A percentile compares a stretch with the other conserved stretches of the same genome.
Conservation (phyloP, 192 early-diverging fungal genomes). For the Rhizophagus sp. region DNA sequence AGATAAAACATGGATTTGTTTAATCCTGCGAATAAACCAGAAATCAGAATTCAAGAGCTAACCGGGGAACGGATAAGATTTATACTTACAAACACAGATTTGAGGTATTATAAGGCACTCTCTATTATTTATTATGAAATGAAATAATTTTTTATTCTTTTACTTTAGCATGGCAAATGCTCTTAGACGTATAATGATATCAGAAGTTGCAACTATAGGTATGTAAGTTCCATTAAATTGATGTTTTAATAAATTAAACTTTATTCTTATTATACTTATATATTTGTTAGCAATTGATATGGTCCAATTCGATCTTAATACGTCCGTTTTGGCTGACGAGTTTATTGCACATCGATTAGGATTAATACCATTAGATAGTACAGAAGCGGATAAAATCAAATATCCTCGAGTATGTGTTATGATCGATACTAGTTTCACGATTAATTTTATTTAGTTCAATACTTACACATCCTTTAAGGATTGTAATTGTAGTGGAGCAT, state of each 20-base stretch:
- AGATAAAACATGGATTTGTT: neutral
- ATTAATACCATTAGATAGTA: conserved; percentile 86
- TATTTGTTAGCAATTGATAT: conserved; percentile 80
- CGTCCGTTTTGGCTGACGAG: conserved; percentile 92
- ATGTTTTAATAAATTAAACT: too few species aligned
- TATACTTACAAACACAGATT: conserved; percentile 82
- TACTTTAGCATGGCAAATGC: conserved; percentile 81
- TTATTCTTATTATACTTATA: neutral
- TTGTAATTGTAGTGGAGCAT: conserved; percentile 79
- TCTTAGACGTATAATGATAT: conserved; percentile 93
- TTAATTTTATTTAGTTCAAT: conserved; percentile 1
- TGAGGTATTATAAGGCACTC: conserved; percentile 50
- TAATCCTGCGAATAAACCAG: conserved; percentile 35
- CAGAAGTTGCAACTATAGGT: conserved; percentile 95
- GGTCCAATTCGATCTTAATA: conserved; percentile 93
- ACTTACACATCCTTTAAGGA: conserved; percentile 45
- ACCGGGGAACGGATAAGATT: conserved; percentile 71
- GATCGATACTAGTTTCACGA: neutral
- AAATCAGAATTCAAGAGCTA: conserved; percentile 60
- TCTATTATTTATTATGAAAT: conserved; percentile 1
- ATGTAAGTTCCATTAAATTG: conserved; percentile 11
- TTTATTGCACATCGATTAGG: conserved; percentile 95
- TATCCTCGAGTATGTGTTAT: conserved; percentile 64
- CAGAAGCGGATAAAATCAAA: conserved; percentile 74
- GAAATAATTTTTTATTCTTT: neutral